Evolutionary conservation across 2,329 filamentous ascomycete genomes (phyloP).

Genomic region (Fusarium sp.): DNA sequence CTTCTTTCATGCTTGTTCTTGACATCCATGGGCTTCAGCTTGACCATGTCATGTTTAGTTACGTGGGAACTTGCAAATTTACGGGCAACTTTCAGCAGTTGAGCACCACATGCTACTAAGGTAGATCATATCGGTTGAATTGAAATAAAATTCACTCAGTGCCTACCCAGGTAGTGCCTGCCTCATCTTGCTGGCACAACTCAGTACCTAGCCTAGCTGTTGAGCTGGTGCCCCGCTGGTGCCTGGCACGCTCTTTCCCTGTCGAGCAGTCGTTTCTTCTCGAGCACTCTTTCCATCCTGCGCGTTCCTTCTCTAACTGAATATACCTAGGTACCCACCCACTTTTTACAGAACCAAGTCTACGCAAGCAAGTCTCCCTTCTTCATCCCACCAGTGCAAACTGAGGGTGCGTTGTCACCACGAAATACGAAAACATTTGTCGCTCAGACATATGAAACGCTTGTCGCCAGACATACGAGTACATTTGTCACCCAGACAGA

Average conservation of each 20-base stretch:
- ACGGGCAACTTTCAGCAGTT: not conserved
- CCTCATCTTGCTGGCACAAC: not conserved
- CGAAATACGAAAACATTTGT: not conserved
- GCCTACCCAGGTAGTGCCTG: not conserved
- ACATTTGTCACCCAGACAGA: no score
- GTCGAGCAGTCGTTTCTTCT: not conserved
- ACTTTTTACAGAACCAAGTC: not conserved
- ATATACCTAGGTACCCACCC: not conserved
- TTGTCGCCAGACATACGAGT: no score
- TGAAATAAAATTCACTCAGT: not conserved
- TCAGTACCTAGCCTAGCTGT: not conserved
- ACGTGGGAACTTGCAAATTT: not conserved
- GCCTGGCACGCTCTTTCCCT: not conserved
- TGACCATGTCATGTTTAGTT: not conserved
- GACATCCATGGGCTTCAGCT: not conserved
- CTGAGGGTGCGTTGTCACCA: not conserved
- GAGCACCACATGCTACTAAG: not conserved
- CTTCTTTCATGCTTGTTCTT: not conserved
- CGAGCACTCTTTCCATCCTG: not conserved
- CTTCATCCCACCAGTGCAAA: not conserved
- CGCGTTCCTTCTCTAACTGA: not conserved
- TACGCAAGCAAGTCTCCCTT: not conserved
- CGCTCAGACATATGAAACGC: no score
- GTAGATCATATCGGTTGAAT: not conserved
- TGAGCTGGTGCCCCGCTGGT: not conserved